Evolutionary conservation across 352 stramenopile species (phyloP), one percentile per base, ranked within the genome.

Genomic region (Peronospora farinosa): DNA sequence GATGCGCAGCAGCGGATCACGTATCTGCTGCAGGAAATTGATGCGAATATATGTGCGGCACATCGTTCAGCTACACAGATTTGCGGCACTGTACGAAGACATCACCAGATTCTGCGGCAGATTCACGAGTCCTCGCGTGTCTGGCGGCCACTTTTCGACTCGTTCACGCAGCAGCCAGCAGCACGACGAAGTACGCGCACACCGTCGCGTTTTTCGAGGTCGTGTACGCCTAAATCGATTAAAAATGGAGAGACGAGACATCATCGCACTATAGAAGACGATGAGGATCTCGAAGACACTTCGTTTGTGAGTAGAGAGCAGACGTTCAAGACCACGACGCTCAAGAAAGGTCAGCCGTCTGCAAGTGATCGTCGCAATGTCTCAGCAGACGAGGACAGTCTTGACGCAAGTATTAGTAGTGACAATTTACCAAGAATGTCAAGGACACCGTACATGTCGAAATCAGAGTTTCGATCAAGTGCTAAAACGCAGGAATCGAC

Each of bases 21-120:
- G 56, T 88, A 85, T 67, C 53, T 91, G 51, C 64, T 91, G 51
- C 75, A 88, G 64, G 80, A 91, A 69, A 88, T 91, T 64, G 80
- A 91, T 46, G 73, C 74, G 44, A 88, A 88, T 60, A 83, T 91
- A 52, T 87, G 71, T 48, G 77, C 79, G 28, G 77, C 79, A 32
- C 79, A 90, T 33, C 74, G 75, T 27, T 86, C 77, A 46, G 79
- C 79, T 25, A 88, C 79, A 46, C 72, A 88, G 55, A 88, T 90
- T 47, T 86, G 67, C 54, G 57, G 62, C 16, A 90, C 72, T 0
- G 71, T 88, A 37, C 60, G 79, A 13, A 57, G 76, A 19, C 79
- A 90, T 54, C 76, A 90, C 66, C 77, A 87, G 56, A 83, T 90
- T 31, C 53, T 88, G 44, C 59, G 72, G 9, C 73, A 88, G 56